Base-by-base conservation (phyloP, 495 filamentous ascomycete genomes). In the Amorphotheca resinae region DNA sequence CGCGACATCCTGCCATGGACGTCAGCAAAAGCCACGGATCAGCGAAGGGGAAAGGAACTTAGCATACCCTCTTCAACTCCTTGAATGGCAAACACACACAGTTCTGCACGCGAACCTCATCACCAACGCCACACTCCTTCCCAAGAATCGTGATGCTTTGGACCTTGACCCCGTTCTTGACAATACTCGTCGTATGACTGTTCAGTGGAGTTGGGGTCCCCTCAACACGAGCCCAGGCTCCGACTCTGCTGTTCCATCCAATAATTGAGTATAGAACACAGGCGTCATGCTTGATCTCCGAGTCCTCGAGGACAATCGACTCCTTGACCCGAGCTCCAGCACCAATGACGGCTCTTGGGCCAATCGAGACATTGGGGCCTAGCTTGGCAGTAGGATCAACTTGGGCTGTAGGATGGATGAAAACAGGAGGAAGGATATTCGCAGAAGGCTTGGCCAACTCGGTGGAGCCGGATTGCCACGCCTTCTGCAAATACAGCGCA, bases 1-100 rank as follows among this genome's bases (percentile, higher is more conserved):
- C 55, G 80, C 67, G 46, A 95, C 85, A 62, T 91, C 84, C 82
- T 89, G 58, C 25, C 5, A 28, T n/a, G n/a, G 1, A 16, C 33
- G 23, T 30, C 37, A 21, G 46, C 72, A 47, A 70, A 68, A 59
- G 55, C 42, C 21, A n/a, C 3, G 20, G 9, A 22, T 14, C 3
- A 30, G n/a, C n/a, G 45, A 46, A 22, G 4, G 14, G 6, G 32
- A 34, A 17, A 23, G 25, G 35, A 16, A 25, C 9, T 15, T 20
- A 35, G 80, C 87, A 61, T 69, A 94, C 89, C 69, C 86, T 76
- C 76, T 96, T 99, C 59, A 99, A 67, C 64, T 96, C 93, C 75
- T 99, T 99, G 61, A 88, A 95, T 18, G 91, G 91, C 68, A 99
- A 63, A 64, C 91, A 95, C 44, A 99, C 81, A 60, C 91, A 99